Evolutionary conservation across 2,329 filamentous ascomycete genomes (phyloP).

Genomic region (Juglanconis oblonga): DNA sequence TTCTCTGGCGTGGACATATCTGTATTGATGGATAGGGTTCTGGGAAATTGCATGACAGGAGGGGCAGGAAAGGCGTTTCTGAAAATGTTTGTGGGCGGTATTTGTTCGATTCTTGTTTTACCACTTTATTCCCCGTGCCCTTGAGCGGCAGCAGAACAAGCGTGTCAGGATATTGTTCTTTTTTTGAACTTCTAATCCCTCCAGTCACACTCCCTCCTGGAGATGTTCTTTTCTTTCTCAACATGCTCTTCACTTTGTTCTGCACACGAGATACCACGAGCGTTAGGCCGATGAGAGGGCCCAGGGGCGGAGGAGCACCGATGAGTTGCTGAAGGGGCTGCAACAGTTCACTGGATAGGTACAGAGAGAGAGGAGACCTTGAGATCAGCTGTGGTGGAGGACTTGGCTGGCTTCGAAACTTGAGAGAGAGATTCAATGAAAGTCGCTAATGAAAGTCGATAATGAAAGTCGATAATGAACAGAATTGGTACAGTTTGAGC

Average conservation of each 20-base stretch:
- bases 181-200: slow-evolving; percentile 9
- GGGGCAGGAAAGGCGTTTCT: slow-evolving; percentile 7
- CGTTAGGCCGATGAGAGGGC: neutral
- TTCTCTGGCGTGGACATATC: slow-evolving; percentile 2
- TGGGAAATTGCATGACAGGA: neutral
- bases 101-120: neutral
- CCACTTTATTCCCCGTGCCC: slow-evolving; percentile 14
- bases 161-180: slow-evolving; percentile 9
- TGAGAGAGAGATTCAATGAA: neutral
- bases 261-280: neutral
- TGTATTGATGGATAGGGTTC: neutral
- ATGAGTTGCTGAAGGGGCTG: neutral
- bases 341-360: too few relatives aligned
- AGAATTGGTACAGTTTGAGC: neutral
- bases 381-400: neutral
- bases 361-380: neutral
- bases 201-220: slow-evolving; percentile 16
- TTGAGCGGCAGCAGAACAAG: slow-evolving; percentile 15
- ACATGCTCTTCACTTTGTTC: slow-evolving; percentile 2
- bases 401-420: neutral
- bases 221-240: slow-evolving; percentile 7
- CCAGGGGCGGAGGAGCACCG: neutral
- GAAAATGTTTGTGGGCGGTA: neutral
- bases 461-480: neutral
- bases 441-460: neutral